Evolutionary conservation across 202 grass and related monocot species (phyloP).

Genomic region (Bolboschoenoplectus hybrid): DNA sequence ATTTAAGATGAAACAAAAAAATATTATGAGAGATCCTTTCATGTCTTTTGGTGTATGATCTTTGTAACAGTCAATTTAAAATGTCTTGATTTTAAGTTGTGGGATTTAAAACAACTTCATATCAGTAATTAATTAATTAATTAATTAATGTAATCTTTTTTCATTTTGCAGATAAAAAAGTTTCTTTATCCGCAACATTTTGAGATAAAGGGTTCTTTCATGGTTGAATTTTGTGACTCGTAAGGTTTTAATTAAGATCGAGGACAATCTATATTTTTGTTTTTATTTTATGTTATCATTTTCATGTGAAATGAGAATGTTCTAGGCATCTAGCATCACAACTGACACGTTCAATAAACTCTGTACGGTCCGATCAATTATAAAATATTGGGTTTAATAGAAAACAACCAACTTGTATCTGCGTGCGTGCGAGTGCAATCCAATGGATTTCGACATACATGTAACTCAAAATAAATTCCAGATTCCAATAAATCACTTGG

Average conservation of each 20-base stretch:
- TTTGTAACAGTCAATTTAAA: too few species aligned
- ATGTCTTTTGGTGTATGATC: too few species aligned
- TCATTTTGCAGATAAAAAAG: neutral
- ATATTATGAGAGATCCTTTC: neutral
- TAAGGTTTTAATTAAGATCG: neutral
- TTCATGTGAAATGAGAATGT: neutral
- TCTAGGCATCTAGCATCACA: neutral
- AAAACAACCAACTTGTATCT: conserved; percentile 3
- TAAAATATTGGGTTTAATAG: neutral
- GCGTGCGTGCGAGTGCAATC: neutral
- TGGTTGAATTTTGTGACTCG: neutral
- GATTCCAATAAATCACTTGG: neutral
- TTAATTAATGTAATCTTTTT: neutral
- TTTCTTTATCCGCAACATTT: neutral
- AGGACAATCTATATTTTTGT: neutral
- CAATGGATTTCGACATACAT: neutral
- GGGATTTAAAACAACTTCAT: neutral
- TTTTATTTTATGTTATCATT: neutral
- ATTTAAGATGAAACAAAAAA: neutral
- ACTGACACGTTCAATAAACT: neutral
- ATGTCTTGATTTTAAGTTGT: too few species aligned
- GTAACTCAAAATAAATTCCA: neutral
- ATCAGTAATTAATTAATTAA: too few species aligned
- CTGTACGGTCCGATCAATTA: neutral
- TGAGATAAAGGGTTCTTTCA: neutral